These are phyloP conservation scores for Hortiboletus campestris DNA, from an alignment of 768 basidiomycete species.

Conservation along the genomic window DNA sequence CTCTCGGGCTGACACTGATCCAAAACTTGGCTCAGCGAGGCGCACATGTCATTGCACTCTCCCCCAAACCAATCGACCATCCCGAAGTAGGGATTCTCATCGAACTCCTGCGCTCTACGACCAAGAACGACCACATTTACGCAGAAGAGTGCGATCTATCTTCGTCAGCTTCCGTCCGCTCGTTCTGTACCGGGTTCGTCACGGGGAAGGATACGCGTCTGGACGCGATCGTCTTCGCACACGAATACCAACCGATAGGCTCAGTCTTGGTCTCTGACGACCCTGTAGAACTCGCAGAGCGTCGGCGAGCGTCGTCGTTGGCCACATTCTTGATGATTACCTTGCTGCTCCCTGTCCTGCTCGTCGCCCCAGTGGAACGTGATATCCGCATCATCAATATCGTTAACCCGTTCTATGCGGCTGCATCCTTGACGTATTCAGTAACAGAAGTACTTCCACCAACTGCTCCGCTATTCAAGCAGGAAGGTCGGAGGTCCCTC, in stretches of 20 bases:
- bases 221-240: slow-evolving; percentile 77
- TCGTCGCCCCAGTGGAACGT: slow-evolving; percentile 82
- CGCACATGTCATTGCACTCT: slow-evolving; percentile 76
- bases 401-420: slow-evolving; percentile 88
- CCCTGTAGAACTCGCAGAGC: slow-evolving; percentile 31
- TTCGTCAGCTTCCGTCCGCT: slow-evolving; percentile 62
- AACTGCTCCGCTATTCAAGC: slow-evolving; percentile 39
- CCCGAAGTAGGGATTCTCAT: slow-evolving; percentile 58
- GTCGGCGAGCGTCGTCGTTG: slow-evolving; percentile 50
- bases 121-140: slow-evolving; percentile 73
- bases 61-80: slow-evolving; percentile 51
- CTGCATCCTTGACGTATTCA: slow-evolving; percentile 53
- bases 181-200: slow-evolving; percentile 68
- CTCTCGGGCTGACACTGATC: slow-evolving; percentile 65
- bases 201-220: slow-evolving; percentile 63
- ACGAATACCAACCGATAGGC: slow-evolving; percentile 72
- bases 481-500: slow-evolving; percentile 65
- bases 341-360: slow-evolving; percentile 72
- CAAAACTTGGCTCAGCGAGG: slow-evolving; percentile 69
- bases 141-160: slow-evolving; percentile 76
- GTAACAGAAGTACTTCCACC: slow-evolving; percentile 27
- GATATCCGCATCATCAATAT: slow-evolving; percentile 88
- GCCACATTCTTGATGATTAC: slow-evolving; percentile 80
- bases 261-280: slow-evolving; percentile 36
- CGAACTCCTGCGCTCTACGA: slow-evolving; percentile 62